Evolutionary conservation across 345 rosid species (phyloP).

Genomic region (Ceriops zippeliana): DNA sequence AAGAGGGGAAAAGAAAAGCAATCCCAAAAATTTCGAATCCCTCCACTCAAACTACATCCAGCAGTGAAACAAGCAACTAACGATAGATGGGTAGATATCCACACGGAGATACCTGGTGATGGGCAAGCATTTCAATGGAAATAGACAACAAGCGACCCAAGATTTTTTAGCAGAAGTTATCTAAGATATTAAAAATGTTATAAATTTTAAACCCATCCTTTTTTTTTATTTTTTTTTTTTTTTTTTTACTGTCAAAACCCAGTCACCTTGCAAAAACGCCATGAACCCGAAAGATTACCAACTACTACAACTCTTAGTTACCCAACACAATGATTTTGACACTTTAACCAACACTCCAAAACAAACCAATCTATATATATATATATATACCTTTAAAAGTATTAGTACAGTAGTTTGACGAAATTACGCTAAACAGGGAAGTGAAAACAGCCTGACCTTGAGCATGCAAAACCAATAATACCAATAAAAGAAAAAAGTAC

Average conservation of each 20-base stretch:
- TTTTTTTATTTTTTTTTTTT: neutral
- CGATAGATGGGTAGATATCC: constrained; percentile 2
- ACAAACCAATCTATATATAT: neutral
- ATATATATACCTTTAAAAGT: constrained; percentile 13
- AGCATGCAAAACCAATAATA: constrained; percentile 10
- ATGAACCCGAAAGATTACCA: constrained; percentile 26
- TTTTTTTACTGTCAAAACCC: constrained; percentile 5
- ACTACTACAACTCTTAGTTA: constrained; percentile 19
- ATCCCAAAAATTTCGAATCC: too few species aligned
- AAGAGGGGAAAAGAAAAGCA: too few species aligned
- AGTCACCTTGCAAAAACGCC: constrained; percentile 22
- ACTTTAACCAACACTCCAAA: constrained; percentile 22
- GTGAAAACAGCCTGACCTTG: constrained; percentile 18
- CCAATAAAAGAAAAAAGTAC: constrained; percentile 1
- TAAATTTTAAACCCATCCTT: neutral
- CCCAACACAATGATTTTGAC: constrained; percentile 32
- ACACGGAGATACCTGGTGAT: neutral
- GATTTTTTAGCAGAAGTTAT: constrained; percentile 3
- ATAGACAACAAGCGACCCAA: constrained; percentile 9
- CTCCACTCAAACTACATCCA: too few species aligned
- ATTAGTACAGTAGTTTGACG: constrained; percentile 1
- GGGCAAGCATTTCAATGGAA: neutral
- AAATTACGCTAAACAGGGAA: constrained; percentile 1
- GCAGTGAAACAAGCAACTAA: too few species aligned
- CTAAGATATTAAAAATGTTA: neutral